These are phyloP conservation scores for Amoeboaphelidium occidentale DNA, from an alignment of 371 early-diverging fungal genomes.

Conservation along the genomic window DNA sequence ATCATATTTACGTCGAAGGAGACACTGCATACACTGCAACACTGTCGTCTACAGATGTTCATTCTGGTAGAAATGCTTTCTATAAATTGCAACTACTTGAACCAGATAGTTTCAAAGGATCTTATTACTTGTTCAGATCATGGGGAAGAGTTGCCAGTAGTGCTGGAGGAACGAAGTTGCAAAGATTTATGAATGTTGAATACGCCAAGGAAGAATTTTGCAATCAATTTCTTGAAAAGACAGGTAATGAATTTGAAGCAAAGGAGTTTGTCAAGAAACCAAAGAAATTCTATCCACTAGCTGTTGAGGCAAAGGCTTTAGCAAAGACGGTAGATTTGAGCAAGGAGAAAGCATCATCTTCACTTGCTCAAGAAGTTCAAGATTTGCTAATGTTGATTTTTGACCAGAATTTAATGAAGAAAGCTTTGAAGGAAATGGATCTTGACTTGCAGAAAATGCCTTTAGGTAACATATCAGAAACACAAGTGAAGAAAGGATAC, in stretches of 20 bases:
- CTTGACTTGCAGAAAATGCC: background rate
- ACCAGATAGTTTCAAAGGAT: background rate
- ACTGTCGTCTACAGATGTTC: background rate
- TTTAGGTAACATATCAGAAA: background rate
- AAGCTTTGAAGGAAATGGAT: background rate
- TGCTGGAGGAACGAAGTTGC: background rate
- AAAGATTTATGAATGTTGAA: background rate
- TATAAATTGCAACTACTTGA: background rate
- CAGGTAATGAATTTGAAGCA: background rate
- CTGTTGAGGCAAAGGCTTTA: background rate
- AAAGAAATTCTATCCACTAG: background rate
- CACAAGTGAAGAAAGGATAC: background rate
- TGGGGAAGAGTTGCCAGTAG: background rate
- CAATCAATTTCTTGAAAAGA: background rate
- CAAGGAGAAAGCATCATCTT: background rate
- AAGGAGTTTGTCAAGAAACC: background rate
- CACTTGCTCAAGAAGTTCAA: background rate
- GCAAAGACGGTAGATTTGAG: background rate
- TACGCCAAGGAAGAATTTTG: background rate
- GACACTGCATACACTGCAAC: background rate
- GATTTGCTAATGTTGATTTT: background rate
- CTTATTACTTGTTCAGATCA: background rate
- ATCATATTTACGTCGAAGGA: background rate
- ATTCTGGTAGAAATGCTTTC: background rate
- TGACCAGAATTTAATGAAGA: background rate